Evolutionary conservation across 83 land plant species (phyloP), one percentile per base, ranked within the genome.

Genomic region (Picea abies): DNA sequence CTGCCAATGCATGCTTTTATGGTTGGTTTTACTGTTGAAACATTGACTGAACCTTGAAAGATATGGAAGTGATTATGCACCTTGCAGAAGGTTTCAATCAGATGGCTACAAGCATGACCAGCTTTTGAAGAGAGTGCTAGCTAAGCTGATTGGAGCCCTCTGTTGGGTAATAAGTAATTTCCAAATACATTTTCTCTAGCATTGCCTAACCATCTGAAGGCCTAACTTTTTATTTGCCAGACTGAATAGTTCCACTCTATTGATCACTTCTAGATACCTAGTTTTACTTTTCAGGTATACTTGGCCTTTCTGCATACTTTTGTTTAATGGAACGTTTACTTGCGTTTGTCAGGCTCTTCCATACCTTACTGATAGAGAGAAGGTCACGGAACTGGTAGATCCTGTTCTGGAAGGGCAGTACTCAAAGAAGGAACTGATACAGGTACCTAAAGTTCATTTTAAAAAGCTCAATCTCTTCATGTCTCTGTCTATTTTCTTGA

Each of bases 371-470:
- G 95, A 92, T 81, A 86, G 98, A 84, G 94, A 90, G 61, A 92
- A 92, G 82, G 88, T 97, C 25, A 70, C 62, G 80, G 90, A 93
- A 81, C 92, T 93, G 94, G 89, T 97, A 62, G 99, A 97, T 87
- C 99, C 98, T 86, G 81, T 78, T 58, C 75, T 97, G 67, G 64
- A 86, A 76, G 98, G 94, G 16, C 90, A 91, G 26, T 94, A 87
- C 78, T 85, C 91, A 78, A 85, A 86, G 83, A 97, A 95, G 82
- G 98, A 97, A 63, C 89, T 97, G 9, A 85, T 95, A 85, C 99
- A 96, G 97, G 98, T 91, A 29, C 58, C 15, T 56, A 56, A 56
- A 56, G 15, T 56, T 56, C 15, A 56, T 56, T 56, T 56, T 56
- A 56, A 0, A 56, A 56, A 56, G 15, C 58, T 56, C 58, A 56